These are phyloP conservation scores for Inga oerstediana DNA, from an alignment of 306 rosid genomes.

Conservation along the genomic window DNA sequence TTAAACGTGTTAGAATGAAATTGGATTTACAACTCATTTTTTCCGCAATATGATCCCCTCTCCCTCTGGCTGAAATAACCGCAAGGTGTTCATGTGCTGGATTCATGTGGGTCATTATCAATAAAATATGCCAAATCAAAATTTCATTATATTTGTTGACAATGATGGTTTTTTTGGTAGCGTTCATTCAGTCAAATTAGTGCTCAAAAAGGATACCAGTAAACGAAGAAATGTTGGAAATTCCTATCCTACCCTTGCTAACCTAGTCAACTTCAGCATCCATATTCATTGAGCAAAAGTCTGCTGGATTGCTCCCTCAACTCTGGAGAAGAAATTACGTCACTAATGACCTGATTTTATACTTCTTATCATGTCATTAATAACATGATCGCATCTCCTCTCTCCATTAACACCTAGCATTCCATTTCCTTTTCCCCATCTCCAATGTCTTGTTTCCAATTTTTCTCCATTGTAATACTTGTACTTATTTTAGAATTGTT, in stretches of 20 bases:
- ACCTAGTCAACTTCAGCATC: background rate
- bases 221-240: background rate
- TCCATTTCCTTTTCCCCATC: background rate
- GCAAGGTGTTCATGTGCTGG: conserved; percentile 21
- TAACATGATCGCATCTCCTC: background rate
- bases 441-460: background rate
- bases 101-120: conserved; percentile 1
- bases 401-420: background rate
- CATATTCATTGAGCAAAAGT: background rate
- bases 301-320: background rate
- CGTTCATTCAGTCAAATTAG: conserved; percentile 14
- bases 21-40: conserved; percentile 12
- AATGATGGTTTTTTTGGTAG: conserved; percentile 13
- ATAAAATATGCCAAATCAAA: conserved; percentile 14
- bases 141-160: background rate
- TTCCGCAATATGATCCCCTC: background rate
- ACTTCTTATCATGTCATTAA: background rate
- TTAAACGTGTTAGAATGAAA: conserved; percentile 10
- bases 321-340: background rate
- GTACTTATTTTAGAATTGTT: no score
- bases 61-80: background rate
- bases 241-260: background rate
- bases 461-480: background rate
- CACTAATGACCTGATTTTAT: background rate
- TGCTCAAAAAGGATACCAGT: background rate